Evolutionary conservation across 73 alveolate species (phyloP), one percentile per base, ranked within the genome.

Genomic region (Blepharisma stoltei): DNA sequence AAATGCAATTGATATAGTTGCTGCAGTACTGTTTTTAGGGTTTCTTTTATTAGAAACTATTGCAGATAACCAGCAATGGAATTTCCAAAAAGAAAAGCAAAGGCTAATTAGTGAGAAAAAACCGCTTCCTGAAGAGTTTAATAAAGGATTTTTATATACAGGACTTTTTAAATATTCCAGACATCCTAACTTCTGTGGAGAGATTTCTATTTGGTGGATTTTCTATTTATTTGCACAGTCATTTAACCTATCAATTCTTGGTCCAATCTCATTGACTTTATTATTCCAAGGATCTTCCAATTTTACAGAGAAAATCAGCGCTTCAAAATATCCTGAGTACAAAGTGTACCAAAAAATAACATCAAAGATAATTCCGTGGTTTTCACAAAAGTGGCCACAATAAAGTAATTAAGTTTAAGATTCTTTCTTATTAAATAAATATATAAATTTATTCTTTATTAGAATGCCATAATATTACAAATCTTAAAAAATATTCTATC

Each of bases 131-230:
- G 27, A 11, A 50, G 65, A 11, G 21, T 14, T 11, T 50, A 69
- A 67, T 54, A 23, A 75, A 71, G 82, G 86, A 75, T 47, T 83
- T 87, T 70, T 81, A 67, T 50, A 82, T 5, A 82, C 83, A 45
- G 99, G 99, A 21, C 77, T 94, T n/a, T 95, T 97, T 94, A 95
- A 85, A 83, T 93, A 90, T 83, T 90, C 96, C 5, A 83, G 99
- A 77, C 99, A 95, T 83, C 99, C 99, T 27, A 95, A 95, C 83
- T 95, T 93, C 80, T 95, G 93, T 77, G 98, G 98, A 54, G 99
- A 95, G 75, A 68, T 78, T 53, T 73, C 87, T 27, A 65, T 88
- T 67, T 95, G 98, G 98, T 93, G 95, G 94, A 95, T 95, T 5
- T 76, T 92, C 3, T 90, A 78, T 48, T 53, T 76, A 27, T 81